Conservation (phyloP, 2,329 filamentous ascomycete species). For the Alternaria burnsii region DNA sequence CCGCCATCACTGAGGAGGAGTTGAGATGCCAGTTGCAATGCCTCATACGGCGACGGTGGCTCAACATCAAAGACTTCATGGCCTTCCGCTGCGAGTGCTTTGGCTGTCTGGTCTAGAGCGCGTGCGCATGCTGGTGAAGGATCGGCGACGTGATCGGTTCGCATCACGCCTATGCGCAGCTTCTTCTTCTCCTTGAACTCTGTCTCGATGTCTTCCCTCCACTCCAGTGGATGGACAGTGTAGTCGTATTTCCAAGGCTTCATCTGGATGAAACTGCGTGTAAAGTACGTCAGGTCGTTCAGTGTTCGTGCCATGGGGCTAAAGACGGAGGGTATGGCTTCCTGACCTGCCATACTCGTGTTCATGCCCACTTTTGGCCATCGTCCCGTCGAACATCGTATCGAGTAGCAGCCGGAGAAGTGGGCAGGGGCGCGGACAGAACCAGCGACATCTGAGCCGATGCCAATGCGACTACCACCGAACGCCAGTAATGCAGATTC, state of each 20-base stretch:
- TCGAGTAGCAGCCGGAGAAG: slow-evolving; percentile 86
- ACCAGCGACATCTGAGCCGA: slow-evolving; percentile 90
- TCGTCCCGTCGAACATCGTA: slow-evolving; percentile 86
- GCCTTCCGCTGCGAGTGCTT: slow-evolving; percentile 73
- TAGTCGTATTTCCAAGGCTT: slow-evolving; percentile 90
- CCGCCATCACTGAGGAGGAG: slow-evolving; percentile 88
- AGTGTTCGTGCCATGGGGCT: slow-evolving; percentile 91
- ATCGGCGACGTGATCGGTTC: slow-evolving; percentile 82
- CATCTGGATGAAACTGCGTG: slow-evolving; percentile 78
- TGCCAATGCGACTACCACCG: slow-evolving; percentile 82
- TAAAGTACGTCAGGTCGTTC: slow-evolving; percentile 85
- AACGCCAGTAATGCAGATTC: slow-evolving; percentile 84
- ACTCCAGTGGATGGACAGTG: slow-evolving; percentile 83
- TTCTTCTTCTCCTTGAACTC: slow-evolving; percentile 69
- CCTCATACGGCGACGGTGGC: slow-evolving; percentile 75
- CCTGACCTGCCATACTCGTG: slow-evolving; percentile 92
- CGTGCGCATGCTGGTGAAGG: slow-evolving; percentile 84
- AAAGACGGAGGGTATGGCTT: slow-evolving; percentile 87
- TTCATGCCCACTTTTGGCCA: slow-evolving; percentile 87
- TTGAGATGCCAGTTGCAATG: slow-evolving; percentile 77
- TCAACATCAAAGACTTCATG: slow-evolving; percentile 75
- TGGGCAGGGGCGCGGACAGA: slow-evolving; percentile 88
- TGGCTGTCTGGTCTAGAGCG: slow-evolving; percentile 74
- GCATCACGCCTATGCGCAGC: slow-evolving; percentile 78
- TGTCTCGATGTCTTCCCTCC: slow-evolving; percentile 70